phyloP scores from a whole-genome alignment of 768 basidiomycete genomes.

The Amanita subjunquillea region DNA sequence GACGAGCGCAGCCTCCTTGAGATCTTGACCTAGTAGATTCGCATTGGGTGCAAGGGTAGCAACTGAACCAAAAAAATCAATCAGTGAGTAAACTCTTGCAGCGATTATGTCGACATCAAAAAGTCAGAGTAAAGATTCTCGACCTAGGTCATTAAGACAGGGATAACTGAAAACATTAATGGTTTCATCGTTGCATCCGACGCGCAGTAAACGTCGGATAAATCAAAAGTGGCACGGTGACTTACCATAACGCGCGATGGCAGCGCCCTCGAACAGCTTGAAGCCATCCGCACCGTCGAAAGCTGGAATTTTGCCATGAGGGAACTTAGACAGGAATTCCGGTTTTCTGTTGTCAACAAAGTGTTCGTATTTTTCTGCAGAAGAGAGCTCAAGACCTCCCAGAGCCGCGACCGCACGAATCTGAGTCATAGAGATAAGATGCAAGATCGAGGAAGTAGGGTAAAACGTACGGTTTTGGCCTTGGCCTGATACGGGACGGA shows the following conservation, averaged over 20 bases:
- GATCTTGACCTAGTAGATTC: constrained; percentile 57
- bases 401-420: constrained; percentile 49
- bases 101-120: constrained; percentile 7
- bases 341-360: constrained; percentile 60
- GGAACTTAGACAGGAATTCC: constrained; percentile 66
- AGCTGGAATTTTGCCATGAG: constrained; percentile 78
- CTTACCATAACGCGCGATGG: constrained; percentile 88
- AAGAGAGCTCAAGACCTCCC: constrained; percentile 45
- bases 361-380: constrained; percentile 46
- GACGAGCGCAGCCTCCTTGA: constrained; percentile 62
- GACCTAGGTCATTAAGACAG: constrained; percentile 58
- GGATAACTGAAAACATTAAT: constrained; percentile 50
- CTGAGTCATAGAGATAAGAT: constrained; percentile 17
- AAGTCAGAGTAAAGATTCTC: constrained; percentile 33
- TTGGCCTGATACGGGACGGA: constrained; percentile 28
- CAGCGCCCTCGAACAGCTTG: constrained; percentile 63
- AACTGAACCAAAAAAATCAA: constrained; percentile 35
- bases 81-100: constrained; percentile 7
- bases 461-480: constrained; percentile 38
- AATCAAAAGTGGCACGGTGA: constrained; percentile 23
- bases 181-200: constrained; percentile 3
- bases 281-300: constrained; percentile 71
- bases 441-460: background rate
- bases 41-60: constrained; percentile 68
- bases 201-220: constrained; percentile 16